Base-by-base conservation (phyloP, 2,329 filamentous ascomycete genomes). In the Pyrenophora tritici-repentis region DNA sequence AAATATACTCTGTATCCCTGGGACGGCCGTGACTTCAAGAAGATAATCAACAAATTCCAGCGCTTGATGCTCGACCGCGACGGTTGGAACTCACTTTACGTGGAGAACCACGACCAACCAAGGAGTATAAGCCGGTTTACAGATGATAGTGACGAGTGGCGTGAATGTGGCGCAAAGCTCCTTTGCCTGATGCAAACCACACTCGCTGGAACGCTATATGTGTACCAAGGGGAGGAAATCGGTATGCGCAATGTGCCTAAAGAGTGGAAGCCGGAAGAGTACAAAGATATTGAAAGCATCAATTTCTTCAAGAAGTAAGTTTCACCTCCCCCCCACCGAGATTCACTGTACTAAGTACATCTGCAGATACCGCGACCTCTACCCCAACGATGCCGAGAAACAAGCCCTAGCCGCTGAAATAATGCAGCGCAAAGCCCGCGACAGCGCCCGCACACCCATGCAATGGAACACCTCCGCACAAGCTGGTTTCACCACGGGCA, bases 381-480 rank as follows among this genome's bases (percentile, higher is more conserved):
- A 72, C 54, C 65, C 70, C 10, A 53, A 56, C 33, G 24, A 70
- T 40, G 34, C 56, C 2, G 53, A 60, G 6, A 71, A 72, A 36
- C 64, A 71, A 40, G 53, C 55, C 7, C 42, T 64, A 9, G 69
- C 63, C 2, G 62, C 65, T 18, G 55, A 65, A 17, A 77, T 67
- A 54, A 74, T 88, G 59, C 81, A 84, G 51, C 75, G 79, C 53
- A 81, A 88, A 47, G 84, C 80, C n/a, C 78, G 86, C 35, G 86
- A 90, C 68, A 83, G 89, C 62, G 81, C 85, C 8, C 78, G 87
- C 13, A 81, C 83, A 3, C 87, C 87, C 0, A 83, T 90, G 74
- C 86, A 89, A 62, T 90, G 87, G 87, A 78, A 79, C 42, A 73
- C 68, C 1, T 71, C 74, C 0, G 62, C 76, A 1, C 80, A 86